Conservation (phyloP, 2,329 filamentous ascomycete genomes). For the Stagonosporopsis chrysanthemi region DNA sequence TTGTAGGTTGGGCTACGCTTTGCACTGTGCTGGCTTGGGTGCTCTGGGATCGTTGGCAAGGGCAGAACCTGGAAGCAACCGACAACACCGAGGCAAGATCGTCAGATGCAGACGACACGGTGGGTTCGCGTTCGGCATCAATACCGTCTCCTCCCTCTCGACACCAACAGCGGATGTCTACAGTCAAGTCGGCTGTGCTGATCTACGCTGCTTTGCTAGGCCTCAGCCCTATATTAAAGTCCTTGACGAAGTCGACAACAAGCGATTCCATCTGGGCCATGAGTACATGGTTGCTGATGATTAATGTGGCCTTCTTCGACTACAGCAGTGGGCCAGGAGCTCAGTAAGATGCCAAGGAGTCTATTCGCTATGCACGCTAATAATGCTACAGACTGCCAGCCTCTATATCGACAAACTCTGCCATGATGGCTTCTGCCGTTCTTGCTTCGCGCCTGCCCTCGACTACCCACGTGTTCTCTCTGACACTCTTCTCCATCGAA, state of each 20-base stretch:
- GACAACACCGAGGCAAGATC: background rate
- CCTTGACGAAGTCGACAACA: constrained; percentile 90
- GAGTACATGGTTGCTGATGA: constrained; percentile 88
- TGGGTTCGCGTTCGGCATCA: background rate
- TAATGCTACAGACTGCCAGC: constrained; percentile 66
- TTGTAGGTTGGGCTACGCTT: constrained; percentile 84
- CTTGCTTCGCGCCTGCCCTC: constrained; percentile 87
- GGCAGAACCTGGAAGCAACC: constrained; percentile 66
- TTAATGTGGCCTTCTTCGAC: constrained; percentile 98
- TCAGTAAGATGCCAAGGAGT: constrained; percentile 47
- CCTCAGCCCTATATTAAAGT: constrained; percentile 93
- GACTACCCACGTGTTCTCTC: constrained; percentile 91
- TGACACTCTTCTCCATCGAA: constrained; percentile 96
- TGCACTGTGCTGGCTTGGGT: constrained; percentile 88
- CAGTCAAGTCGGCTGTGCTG: constrained; percentile 88
- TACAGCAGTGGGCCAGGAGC: constrained; percentile 76
- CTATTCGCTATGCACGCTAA: constrained; percentile 22
- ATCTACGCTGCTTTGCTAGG: constrained; percentile 94
- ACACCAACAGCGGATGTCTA: constrained; percentile 73
- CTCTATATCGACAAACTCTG: constrained; percentile 89
- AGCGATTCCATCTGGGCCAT: constrained; percentile 98
- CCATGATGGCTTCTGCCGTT: constrained; percentile 94
- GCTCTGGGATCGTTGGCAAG: constrained; percentile 90
- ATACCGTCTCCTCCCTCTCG: constrained; percentile 37
- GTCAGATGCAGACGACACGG: constrained; percentile 1